phyloP scores from a whole-genome alignment of 768 basidiomycete genomes.

The Polyporus arcularius region DNA sequence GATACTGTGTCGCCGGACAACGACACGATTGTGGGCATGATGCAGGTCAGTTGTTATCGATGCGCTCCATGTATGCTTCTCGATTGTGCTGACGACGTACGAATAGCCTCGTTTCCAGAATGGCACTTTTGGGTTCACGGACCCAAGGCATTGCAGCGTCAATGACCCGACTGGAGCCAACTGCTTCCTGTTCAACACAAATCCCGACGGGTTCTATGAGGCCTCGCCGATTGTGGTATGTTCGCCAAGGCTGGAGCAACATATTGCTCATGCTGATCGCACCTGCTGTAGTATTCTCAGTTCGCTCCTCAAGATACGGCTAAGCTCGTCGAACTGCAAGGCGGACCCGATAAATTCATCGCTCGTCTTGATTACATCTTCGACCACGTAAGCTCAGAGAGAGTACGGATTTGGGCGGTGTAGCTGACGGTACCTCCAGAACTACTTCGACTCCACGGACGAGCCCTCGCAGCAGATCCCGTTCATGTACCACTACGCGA shows the following conservation, averaged over 20 bases:
- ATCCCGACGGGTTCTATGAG: slow-evolving; percentile 66
- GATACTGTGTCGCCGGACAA: slow-evolving; percentile 51
- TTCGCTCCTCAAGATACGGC: slow-evolving; percentile 45
- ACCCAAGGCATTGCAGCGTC: slow-evolving; percentile 66
- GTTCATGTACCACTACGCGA: slow-evolving; percentile 71
- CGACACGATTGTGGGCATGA: slow-evolving; percentile 51
- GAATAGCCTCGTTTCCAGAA: slow-evolving; percentile 53
- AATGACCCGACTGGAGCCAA: slow-evolving; percentile 59
- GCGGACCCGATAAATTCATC: slow-evolving; percentile 54
- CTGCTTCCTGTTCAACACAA: slow-evolving; percentile 55
- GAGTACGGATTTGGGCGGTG: too few species aligned
- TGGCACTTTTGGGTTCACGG: slow-evolving; percentile 63
- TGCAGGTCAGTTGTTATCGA: slow-evolving; percentile 44
- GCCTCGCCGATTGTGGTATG: slow-evolving; percentile 57
- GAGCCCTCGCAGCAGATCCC: slow-evolving; percentile 71
- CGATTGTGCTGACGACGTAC: neutral
- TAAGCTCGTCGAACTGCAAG: slow-evolving; percentile 61
- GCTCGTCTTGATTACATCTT: slow-evolving; percentile 59
- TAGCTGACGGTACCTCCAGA: slow-evolving; percentile 29
- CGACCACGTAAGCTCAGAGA: slow-evolving; percentile 38
- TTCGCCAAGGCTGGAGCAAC: slow-evolving; percentile 35
- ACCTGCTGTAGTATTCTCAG: too few species aligned
- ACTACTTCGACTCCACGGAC: slow-evolving; percentile 63
- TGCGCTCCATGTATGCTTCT: neutral
- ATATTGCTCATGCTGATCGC: slow-evolving; percentile 63